These are phyloP conservation scores for Eimeria tenella DNA, from an alignment of 169 alveolate genomes.

Conservation along the genomic window DNA sequence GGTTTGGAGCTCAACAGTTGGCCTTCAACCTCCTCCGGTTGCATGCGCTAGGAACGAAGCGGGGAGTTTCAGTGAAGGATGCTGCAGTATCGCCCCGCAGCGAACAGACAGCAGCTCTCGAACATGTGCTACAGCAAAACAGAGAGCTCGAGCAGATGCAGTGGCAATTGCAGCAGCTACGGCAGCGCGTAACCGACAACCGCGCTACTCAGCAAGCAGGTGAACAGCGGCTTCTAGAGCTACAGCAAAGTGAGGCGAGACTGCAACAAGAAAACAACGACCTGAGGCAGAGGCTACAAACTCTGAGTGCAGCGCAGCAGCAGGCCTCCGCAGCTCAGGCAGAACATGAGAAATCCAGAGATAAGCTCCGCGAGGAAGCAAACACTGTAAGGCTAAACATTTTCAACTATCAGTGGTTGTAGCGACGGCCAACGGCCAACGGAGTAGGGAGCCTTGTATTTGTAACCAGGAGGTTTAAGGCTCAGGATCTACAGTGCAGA, in stretches of 20 bases:
- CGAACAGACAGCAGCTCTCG: background rate
- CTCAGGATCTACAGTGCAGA: background rate
- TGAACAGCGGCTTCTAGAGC: conserved; percentile 10
- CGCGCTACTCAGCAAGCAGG: background rate
- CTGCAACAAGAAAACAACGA: background rate
- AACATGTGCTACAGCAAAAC: conserved; percentile 6
- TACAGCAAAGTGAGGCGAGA: background rate
- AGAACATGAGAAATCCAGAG: background rate
- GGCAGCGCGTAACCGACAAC: background rate
- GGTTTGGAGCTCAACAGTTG: background rate
- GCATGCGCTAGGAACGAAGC: background rate
- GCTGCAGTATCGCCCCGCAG: conserved; percentile 13
- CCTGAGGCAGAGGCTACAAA: background rate
- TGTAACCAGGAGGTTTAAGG: too few species aligned
- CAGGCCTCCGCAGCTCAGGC: background rate
- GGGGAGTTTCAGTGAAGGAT: background rate
- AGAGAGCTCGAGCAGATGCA: conserved; percentile 30
- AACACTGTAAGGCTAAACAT: background rate
- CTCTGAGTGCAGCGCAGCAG: background rate
- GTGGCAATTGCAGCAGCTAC: conserved; percentile 27
- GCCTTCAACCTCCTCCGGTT: background rate
- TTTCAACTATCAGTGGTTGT: background rate
- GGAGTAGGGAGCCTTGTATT: too few species aligned
- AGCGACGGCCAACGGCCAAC: background rate
- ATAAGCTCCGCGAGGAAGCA: background rate